A percentile compares a stretch with the other conserved stretches of the same genome.
These are phyloP conservation scores for Xylogone sp. DNA, from an alignment of 2,329 filamentous ascomycete genomes.

Conservation along the genomic window DNA sequence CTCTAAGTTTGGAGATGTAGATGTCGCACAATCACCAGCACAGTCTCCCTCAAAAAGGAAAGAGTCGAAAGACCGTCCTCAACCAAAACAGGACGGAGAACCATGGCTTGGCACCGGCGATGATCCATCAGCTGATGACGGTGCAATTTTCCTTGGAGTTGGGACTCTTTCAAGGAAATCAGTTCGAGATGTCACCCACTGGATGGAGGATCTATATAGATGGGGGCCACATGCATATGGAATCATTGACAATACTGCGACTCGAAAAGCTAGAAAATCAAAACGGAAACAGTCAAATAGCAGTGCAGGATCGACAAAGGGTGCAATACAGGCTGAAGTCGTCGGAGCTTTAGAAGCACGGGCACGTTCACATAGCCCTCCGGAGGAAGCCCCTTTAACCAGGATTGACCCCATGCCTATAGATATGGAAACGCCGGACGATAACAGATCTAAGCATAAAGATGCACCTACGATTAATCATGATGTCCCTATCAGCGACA, in stretches of 20 bases:
- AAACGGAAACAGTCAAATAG: slow-evolving; percentile 25
- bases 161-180: slow-evolving; percentile 70
- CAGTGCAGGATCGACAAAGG: slow-evolving; percentile 24
- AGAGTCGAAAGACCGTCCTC: slow-evolving; percentile 15
- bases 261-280: slow-evolving; percentile 43
- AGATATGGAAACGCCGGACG: slow-evolving; percentile 4
- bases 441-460: slow-evolving; percentile 1
- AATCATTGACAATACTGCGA: slow-evolving; percentile 71
- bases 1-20: slow-evolving; percentile 67
- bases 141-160: slow-evolving; percentile 79
- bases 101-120: slow-evolving; percentile 72
- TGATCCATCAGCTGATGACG: slow-evolving; percentile 69
- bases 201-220: slow-evolving; percentile 84
- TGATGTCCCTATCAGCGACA: slow-evolving; percentile 16
- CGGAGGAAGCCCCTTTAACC: slow-evolving; percentile 1
- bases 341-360: slow-evolving; percentile 2
- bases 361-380: neutral
- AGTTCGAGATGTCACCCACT: slow-evolving; percentile 69
- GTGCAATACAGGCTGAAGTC: slow-evolving; percentile 9
- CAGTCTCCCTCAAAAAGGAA: slow-evolving; percentile 14
- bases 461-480: slow-evolving; percentile 10
- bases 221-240: slow-evolving; percentile 85
- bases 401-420: slow-evolving; percentile 10
- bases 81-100: slow-evolving; percentile 23
- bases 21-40: slow-evolving; percentile 24